Evolutionary conservation across 176 grass and related monocot genomes (phyloP).

Genomic region (Eragrostis curvula): DNA sequence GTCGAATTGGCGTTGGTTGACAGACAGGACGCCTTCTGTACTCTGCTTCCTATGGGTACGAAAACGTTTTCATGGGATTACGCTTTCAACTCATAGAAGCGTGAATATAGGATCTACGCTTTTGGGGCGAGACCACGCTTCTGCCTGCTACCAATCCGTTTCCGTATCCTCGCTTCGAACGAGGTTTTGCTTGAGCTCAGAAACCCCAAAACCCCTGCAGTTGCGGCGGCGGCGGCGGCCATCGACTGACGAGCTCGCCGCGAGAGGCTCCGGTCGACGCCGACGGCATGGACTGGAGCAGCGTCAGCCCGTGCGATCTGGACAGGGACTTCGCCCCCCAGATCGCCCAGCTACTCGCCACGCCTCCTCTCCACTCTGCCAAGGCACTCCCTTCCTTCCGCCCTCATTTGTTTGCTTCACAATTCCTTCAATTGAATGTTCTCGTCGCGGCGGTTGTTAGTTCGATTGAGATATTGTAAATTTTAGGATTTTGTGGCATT

Average conservation of each 20-base stretch:
- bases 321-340: slow-evolving; percentile 70
- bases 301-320: slow-evolving; percentile 58
- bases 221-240: neutral
- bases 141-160: neutral
- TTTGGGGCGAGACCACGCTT: neutral
- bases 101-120: neutral
- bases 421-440: neutral
- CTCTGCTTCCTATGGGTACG: neutral
- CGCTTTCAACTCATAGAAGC: too few species aligned
- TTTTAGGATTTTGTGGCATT: neutral
- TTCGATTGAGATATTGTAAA: neutral
- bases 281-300: slow-evolving; percentile 29
- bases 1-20: neutral
- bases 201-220: slow-evolving; percentile 27
- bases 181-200: neutral
- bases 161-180: neutral
- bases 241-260: slow-evolving; percentile 20
- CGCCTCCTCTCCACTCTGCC: slow-evolving; percentile 55
- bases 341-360: slow-evolving; percentile 72
- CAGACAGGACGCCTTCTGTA: neutral
- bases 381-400: slow-evolving; percentile 34
- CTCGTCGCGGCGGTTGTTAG: neutral
- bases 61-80: neutral
- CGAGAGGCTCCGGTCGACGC: neutral
- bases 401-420: neutral